Evolutionary conservation across 345 rosid species (phyloP).

Genomic region (Melaleuca quinquenervia): DNA sequence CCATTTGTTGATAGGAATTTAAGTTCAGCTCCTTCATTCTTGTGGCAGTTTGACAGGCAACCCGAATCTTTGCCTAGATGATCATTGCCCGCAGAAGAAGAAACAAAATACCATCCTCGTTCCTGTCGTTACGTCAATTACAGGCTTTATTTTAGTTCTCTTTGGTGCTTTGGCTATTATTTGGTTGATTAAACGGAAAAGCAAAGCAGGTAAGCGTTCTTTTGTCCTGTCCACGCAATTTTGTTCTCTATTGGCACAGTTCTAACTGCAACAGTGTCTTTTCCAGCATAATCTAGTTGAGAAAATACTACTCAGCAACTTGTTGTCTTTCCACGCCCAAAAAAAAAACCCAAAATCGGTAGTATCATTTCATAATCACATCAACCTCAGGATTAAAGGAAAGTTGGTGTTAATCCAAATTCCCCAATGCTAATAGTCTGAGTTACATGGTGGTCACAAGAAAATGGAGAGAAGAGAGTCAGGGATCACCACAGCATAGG

Average conservation of each 20-base stretch:
- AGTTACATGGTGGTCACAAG: neutral
- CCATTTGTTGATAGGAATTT: neutral
- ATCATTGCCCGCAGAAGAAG: neutral
- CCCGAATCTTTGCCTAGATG: slow-evolving; percentile 1
- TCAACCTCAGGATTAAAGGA: neutral
- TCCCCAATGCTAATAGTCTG: neutral
- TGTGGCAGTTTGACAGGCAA: slow-evolving; percentile 32
- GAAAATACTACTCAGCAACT: neutral
- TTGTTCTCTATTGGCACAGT: neutral
- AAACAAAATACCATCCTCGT: neutral
- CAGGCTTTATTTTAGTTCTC: neutral
- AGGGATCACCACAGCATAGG: neutral
- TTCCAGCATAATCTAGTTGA: neutral
- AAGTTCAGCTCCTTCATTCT: neutral
- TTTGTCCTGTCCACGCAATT: neutral
- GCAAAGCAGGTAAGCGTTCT: fast-evolving
- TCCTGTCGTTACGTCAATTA: neutral
- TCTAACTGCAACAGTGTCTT: neutral
- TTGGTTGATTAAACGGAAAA: neutral
- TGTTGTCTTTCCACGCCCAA: neutral
- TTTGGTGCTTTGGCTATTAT: neutral
- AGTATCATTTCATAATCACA: neutral
- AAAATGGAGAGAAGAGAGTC: neutral
- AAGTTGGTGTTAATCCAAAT: neutral
- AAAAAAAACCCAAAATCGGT: too few relatives aligned